Conservation (phyloP, 345 rosid species). For the Eucalyptus fibrosa region DNA sequence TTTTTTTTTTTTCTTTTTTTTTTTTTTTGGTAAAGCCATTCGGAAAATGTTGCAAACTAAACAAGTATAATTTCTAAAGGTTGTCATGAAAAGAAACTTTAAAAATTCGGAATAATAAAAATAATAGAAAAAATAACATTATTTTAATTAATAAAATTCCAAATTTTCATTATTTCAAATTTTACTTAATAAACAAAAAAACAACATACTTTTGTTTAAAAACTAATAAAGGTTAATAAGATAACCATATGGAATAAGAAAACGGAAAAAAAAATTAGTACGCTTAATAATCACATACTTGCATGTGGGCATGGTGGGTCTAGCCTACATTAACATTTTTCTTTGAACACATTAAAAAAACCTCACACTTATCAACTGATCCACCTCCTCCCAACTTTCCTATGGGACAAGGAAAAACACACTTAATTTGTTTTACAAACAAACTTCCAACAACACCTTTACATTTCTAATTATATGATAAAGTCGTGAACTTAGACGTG, state of each 20-base stretch:
- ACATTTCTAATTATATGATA: rapidly evolving
- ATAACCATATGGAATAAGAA: rapidly evolving
- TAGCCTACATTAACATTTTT: rapidly evolving
- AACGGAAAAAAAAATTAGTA: rapidly evolving
- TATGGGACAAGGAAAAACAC: rapidly evolving
- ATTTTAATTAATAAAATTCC: too few relatives aligned
- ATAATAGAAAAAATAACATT: rapidly evolving
- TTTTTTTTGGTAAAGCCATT: too few relatives aligned
- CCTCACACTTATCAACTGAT: rapidly evolving
- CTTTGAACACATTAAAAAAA: rapidly evolving
- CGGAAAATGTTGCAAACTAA: rapidly evolving
- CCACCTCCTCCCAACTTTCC: rapidly evolving
- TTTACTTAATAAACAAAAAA: too few relatives aligned
- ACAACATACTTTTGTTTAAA: rapidly evolving
- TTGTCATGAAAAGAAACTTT: rapidly evolving
- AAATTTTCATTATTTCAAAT: too few relatives aligned
- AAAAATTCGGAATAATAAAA: rapidly evolving
- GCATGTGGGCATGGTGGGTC: rapidly evolving
- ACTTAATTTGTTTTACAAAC: rapidly evolving
- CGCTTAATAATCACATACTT: rapidly evolving
- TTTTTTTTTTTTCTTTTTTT: too few relatives aligned
- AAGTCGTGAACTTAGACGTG: not conserved
- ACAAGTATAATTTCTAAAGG: rapidly evolving
- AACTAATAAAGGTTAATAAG: too few relatives aligned
- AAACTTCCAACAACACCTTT: too few relatives aligned